These are phyloP conservation scores for Hygrophorus pudorinus DNA, from an alignment of 768 basidiomycete genomes.

Conservation along the genomic window DNA sequence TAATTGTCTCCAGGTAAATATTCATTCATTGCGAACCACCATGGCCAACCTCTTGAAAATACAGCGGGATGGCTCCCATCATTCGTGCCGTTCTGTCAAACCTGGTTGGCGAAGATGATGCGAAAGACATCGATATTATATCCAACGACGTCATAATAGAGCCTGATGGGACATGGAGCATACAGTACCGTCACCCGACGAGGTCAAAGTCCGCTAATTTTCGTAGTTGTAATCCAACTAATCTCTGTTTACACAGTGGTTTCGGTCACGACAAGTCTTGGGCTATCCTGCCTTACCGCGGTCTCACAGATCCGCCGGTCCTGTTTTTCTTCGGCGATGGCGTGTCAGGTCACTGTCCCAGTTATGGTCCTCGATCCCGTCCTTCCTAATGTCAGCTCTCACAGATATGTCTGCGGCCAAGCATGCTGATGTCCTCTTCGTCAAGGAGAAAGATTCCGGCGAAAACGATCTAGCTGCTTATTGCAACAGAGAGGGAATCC, in stretches of 20 bases:
- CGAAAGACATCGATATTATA: conserved; percentile 78
- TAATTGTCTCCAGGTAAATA: conserved; percentile 81
- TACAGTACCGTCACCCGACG: conserved; percentile 82
- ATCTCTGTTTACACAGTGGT: conserved; percentile 32
- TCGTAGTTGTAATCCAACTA: background rate
- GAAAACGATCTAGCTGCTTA: conserved; percentile 84
- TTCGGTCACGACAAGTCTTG: conserved; percentile 96
- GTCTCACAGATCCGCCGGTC: conserved; percentile 57
- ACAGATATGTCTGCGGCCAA: conserved; percentile 86
- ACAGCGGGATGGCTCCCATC: conserved; percentile 86
- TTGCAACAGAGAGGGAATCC: conserved; percentile 70
- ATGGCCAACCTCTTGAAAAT: background rate
- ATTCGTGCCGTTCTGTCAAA: conserved; percentile 87
- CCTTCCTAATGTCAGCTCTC: background rate
- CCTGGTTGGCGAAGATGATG: conserved; percentile 63
- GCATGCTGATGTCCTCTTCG: conserved; percentile 92
- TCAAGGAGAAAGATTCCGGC: conserved; percentile 67
- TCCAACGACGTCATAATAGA: conserved; percentile 78
- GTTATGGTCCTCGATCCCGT: background rate
- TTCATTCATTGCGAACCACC: background rate
- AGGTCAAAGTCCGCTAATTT: conserved; percentile 33
- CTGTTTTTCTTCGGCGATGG: conserved; percentile 98
- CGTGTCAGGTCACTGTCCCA: conserved; percentile 61
- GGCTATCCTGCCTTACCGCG: conserved; percentile 86
- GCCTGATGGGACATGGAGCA: conserved; percentile 64